Percentiles rank a stretch among this genome's conserved stretches.
phyloP scores from a whole-genome alignment of 2,329 filamentous ascomycete species.

The Penicillium sp. region DNA sequence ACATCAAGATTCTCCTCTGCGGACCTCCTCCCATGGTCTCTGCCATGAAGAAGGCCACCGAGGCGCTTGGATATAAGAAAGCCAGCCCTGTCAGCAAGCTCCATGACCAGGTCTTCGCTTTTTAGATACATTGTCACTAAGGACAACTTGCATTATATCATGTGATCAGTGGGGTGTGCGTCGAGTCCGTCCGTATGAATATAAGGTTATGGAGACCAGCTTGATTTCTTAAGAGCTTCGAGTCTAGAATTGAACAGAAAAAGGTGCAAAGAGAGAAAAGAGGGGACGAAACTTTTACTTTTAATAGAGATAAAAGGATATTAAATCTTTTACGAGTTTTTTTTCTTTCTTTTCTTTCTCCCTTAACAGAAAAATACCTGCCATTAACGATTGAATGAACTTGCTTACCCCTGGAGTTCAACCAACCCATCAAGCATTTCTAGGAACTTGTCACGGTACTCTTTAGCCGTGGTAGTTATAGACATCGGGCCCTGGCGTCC shows the following conservation, averaged over 20 bases:
- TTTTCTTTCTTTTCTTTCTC: neutral
- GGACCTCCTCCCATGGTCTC: constrained; percentile 95
- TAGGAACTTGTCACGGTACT: constrained; percentile 60
- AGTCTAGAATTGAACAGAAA: neutral
- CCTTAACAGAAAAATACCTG: neutral
- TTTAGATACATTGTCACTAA: constrained; percentile 50
- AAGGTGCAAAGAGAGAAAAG: neutral
- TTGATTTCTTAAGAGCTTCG: neutral
- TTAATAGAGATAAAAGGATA: neutral
- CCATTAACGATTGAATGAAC: neutral
- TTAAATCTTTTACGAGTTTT: neutral
- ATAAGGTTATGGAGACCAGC: neutral
- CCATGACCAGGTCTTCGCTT: constrained; percentile 96
- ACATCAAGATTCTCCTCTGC: constrained; percentile 92
- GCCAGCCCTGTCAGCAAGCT: constrained; percentile 94
- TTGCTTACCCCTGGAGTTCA: constrained; percentile 26
- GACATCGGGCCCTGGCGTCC: constrained; percentile 67
- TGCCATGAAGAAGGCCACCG: constrained; percentile 93
- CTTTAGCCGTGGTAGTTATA: constrained; percentile 64
- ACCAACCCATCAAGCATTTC: constrained; percentile 49
- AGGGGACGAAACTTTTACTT: neutral
- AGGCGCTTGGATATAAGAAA: constrained; percentile 86
- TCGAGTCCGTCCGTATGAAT: neutral
- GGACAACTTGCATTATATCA: neutral
- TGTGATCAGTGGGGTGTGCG: neutral